Percentiles rank a stretch among this genome's conserved stretches.
phyloP scores from a whole-genome alignment of 108 stramenopile genomes.

The Seminavis robusta region DNA sequence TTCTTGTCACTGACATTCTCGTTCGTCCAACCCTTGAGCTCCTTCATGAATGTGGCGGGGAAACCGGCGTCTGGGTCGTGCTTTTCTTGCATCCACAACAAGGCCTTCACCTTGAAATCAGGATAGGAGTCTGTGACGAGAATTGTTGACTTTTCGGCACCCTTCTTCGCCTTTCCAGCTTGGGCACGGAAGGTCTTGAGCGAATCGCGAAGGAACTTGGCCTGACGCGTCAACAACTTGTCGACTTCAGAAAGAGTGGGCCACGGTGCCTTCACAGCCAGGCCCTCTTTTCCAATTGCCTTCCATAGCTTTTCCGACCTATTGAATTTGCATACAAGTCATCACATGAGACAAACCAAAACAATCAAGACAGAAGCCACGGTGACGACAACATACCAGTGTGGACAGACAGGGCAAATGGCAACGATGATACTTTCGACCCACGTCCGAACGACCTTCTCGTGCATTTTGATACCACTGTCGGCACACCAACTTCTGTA shows the following conservation, averaged over 20 bases:
- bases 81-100: constrained; percentile 78
- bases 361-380: background rate
- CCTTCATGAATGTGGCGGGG: constrained; percentile 59
- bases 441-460: constrained; percentile 69
- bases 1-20: constrained; percentile 84
- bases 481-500: constrained; percentile 92
- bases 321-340: background rate
- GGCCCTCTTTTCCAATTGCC: constrained; percentile 63
- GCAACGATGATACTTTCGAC: constrained; percentile 63
- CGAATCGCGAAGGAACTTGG: constrained; percentile 72
- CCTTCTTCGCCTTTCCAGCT: constrained; percentile 84
- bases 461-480: constrained; percentile 84
- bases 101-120: constrained; percentile 82
- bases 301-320: constrained; percentile 81
- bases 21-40: constrained; percentile 71
- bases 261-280: constrained; percentile 88
- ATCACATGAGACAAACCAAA: background rate
- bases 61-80: constrained; percentile 47
- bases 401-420: constrained; percentile 92
- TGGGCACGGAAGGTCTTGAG: constrained; percentile 71
- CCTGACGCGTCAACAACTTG: constrained; percentile 76
- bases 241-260: constrained; percentile 80
- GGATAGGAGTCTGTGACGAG: constrained; percentile 83
- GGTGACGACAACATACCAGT: constrained; percentile 56
- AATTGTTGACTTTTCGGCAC: constrained; percentile 53